Base-by-base conservation (phyloP, 495 filamentous ascomycete genomes). In the Copromyces sp. region DNA sequence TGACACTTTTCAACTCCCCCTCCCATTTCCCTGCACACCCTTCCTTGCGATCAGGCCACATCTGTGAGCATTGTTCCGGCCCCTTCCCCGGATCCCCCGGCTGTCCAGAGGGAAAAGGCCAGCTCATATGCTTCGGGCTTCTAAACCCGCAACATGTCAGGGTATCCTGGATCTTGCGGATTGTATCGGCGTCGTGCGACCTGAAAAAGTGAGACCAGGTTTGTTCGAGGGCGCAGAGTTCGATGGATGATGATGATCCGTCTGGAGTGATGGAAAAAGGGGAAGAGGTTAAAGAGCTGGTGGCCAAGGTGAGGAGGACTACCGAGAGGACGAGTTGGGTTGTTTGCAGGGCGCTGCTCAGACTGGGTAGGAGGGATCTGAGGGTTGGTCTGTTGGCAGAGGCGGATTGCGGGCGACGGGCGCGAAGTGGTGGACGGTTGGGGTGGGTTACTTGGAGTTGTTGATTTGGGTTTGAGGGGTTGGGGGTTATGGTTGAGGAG, bases 101-200 rank as follows among this genome's bases (percentile, higher is more conserved):
- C 0, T 24, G 45, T 0, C 73, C 72, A 0, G 17, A 12, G 0
- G 79, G 78, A 73, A 90, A 90, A 11, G 90, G 90, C 82, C 83
- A 91, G 1, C 85, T 84, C 71, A 83, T 83, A 74, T 93, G 89
- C 69, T 77, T 81, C 5, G 85, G 75, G 29, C 82, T 85, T 38
- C 82, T 81, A 14, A 91, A 81, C 3, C 91, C 91, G 73, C 91
- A 93, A 79, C 91, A 93, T 9, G 84, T 75, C 45, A 92, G 84
- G 0, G 81, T 74, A 77, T 92, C 88, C 71, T 93, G 90, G 73
- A 93, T 90, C 9, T 78, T 68, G 68, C 86, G 80, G 70, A 93
- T 89, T 11, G 82, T 77, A 20, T 81, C 77, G 1, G 72, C 82
- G 70, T 91, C 78, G 73, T 89, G 86, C 0, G 70, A 41, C 0